Conservation (phyloP, 1,284 basidiomycete genomes). For the Austropuccinia psidii region DNA sequence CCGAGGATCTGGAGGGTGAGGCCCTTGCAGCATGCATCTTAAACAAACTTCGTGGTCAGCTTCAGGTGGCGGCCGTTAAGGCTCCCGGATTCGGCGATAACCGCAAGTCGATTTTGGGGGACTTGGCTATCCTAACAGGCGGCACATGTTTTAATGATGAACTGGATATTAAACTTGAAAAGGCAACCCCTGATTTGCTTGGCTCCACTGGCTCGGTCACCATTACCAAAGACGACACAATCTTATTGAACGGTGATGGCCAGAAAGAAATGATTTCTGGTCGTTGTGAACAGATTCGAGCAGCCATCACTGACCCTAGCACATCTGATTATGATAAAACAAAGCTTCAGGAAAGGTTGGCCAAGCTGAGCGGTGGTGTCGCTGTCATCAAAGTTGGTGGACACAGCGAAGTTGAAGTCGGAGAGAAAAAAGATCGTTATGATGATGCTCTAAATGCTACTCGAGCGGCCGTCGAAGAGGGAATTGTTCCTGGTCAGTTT, state of each 20-base stretch:
- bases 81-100: constrained; percentile 99
- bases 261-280: constrained; percentile 74
- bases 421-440: constrained; percentile 99
- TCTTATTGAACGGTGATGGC: constrained; percentile 87
- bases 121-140: constrained; percentile 92
- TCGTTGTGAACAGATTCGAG: constrained; percentile 90
- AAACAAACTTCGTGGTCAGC: constrained; percentile 96
- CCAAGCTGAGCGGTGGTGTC: constrained; percentile 90
- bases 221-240: constrained; percentile 97
- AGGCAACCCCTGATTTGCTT: constrained; percentile 77
- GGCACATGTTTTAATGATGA: constrained; percentile 98
- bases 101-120: constrained; percentile 94
- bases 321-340: constrained; percentile 90
- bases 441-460: constrained; percentile 97
- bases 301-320: constrained; percentile 69
- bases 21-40: constrained; percentile 94
- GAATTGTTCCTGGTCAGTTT: constrained; percentile 92
- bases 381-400: constrained; percentile 98
- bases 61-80: constrained; percentile 87
- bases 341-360: constrained; percentile 93
- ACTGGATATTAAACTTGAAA: constrained; percentile 94
- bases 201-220: constrained; percentile 86
- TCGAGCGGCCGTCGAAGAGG: constrained; percentile 94
- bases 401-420: constrained; percentile 85
- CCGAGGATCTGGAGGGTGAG: constrained; percentile 96